A percentile compares a stretch with the other conserved stretches of the same genome.
Conservation (phyloP, 495 filamentous ascomycete genomes). For the Hypomontagnella submonticulosa region DNA sequence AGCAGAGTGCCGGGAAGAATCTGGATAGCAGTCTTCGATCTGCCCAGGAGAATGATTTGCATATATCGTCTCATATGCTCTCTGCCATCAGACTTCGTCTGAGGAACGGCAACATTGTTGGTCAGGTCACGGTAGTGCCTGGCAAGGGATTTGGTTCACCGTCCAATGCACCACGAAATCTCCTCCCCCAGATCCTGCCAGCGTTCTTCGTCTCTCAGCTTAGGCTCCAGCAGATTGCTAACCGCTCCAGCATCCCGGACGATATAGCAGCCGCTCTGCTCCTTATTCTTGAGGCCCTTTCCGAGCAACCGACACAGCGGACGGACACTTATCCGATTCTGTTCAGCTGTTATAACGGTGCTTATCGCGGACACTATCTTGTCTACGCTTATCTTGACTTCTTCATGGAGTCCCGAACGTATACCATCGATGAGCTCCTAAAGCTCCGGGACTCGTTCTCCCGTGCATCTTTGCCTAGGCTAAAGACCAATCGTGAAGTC, state of each 20-base stretch:
- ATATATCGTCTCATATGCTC: slow-evolving; percentile 9
- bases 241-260: slow-evolving; percentile 27
- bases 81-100: slow-evolving; percentile 28
- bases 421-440: slow-evolving; percentile 54
- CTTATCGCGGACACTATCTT: slow-evolving; percentile 40
- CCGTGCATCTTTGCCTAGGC: slow-evolving; percentile 17
- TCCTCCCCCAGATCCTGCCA: not conserved
- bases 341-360: slow-evolving; percentile 45
- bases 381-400: slow-evolving; percentile 48
- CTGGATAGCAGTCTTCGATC: slow-evolving; percentile 14
- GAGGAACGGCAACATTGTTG: not conserved
- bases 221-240: slow-evolving; percentile 49
- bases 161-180: no score
- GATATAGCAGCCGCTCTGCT: slow-evolving; percentile 40
- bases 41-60: slow-evolving; percentile 19
- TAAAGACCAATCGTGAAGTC: slow-evolving; percentile 48
- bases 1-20: not conserved
- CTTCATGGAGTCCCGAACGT: slow-evolving; percentile 51
- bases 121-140: slow-evolving; percentile 10
- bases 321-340: slow-evolving; percentile 39
- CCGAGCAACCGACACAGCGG: slow-evolving; percentile 1
- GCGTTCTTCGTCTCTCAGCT: slow-evolving; percentile 53
- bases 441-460: slow-evolving; percentile 37
- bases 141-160: not conserved
- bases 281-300: slow-evolving; percentile 36